Evolutionary conservation across 257 asterid species (phyloP), one percentile per base, ranked within the genome.

Genomic region (Scutellaria barbata): DNA sequence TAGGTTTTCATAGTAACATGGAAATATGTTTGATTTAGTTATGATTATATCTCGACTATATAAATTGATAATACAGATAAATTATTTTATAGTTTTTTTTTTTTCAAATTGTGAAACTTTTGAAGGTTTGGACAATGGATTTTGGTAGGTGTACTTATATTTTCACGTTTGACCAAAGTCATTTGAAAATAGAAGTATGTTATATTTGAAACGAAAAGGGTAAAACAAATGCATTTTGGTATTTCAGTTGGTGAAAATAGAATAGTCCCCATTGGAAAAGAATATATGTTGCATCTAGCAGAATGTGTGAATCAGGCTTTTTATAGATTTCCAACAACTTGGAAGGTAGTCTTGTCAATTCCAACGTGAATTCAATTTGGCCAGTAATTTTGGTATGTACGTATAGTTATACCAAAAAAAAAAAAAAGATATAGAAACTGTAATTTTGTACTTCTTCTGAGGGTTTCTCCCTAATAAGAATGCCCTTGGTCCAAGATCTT

Each of bases 291-390:
- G 7, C 25, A 55, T 65, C 66, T 64, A 50, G 43, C 42, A 45
- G 11, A 62, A 61, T 39, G 52, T 6, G n/a, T 22, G 12, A 10
- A 2, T 30, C 35, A 30, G 4, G 5, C 35, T 30, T 30, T 30
- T 4, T 30, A 30, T 30, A 30, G 13, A 14, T 39, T 17, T 20
- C 30, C 18, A 10, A 46, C 25, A 37, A 20, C 46, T 56, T 14
- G 40, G 56, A 64, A 56, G 42, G 16, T 10, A 55, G 25, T 74
- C 16, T 69, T 33, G 54, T 41, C 55, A 10, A 59, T 69, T 70
- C 65, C 51, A 47, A 13, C 11, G 2, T 18, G 9, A 18, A 48
- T 55, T 8, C 48, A 51, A 40, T 41, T 39, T 68, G 61, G n/a
- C 35, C 45, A 58, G 1, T 71, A 17, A 10, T 30, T 47, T 35